Percentiles rank a stretch among this genome's conserved stretches.
phyloP scores from a whole-genome alignment of 2,329 filamentous ascomycete genomes.

The Fusarium sp. region DNA sequence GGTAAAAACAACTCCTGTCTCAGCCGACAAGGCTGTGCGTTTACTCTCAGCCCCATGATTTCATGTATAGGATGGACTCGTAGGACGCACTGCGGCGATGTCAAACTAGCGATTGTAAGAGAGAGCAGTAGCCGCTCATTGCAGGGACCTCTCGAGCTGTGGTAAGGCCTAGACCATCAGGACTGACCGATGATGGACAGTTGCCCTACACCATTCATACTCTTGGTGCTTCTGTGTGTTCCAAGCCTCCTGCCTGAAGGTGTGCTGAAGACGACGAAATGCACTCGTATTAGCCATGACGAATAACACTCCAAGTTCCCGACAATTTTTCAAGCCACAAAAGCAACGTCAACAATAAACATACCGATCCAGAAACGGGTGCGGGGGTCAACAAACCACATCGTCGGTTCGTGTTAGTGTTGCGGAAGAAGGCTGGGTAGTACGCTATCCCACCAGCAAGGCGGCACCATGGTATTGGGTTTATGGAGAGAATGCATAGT shows the following conservation, averaged over 20 bases:
- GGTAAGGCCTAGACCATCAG: slow-evolving; percentile 22
- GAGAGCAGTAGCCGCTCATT: slow-evolving; percentile 7
- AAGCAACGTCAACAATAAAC: slow-evolving; percentile 24
- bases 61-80: not conserved
- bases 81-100: slow-evolving; percentile 18
- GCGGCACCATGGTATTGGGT: not conserved
- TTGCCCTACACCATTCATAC: slow-evolving; percentile 11
- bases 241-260: not conserved
- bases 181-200: slow-evolving; percentile 1
- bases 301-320: slow-evolving; percentile 3
- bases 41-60: not conserved
- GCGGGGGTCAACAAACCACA: slow-evolving; percentile 11
- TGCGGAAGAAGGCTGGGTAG: slow-evolving; percentile 14
- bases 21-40: slow-evolving; percentile 6
- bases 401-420: slow-evolving; percentile 15
- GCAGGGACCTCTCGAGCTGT: slow-evolving; percentile 5
- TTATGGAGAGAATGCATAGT: slow-evolving; percentile 25
- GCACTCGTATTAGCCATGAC: not conserved
- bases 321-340: slow-evolving; percentile 23
- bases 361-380: slow-evolving; percentile 24
- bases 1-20: slow-evolving; percentile 4
- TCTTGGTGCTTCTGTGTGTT: slow-evolving; percentile 3
- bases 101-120: slow-evolving; percentile 10
- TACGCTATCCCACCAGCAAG: not conserved
- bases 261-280: not conserved